Percentiles rank a stretch among this genome's conserved stretches.
Evolutionary conservation across 345 rosid genomes (phyloP).

Genomic region (Sisymbrium altissimum): DNA sequence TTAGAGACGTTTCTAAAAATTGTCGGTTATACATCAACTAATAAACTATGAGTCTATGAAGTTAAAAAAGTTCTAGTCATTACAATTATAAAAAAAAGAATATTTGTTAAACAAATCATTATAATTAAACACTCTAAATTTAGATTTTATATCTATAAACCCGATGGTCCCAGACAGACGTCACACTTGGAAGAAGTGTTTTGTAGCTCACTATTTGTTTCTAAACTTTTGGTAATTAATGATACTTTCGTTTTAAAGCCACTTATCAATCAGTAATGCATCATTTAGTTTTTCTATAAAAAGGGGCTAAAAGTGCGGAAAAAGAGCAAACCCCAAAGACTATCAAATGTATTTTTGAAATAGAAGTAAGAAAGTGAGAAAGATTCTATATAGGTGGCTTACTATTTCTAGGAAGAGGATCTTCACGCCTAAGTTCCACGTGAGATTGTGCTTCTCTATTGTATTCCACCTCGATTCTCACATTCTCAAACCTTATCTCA

Average conservation of each 20-base stretch:
- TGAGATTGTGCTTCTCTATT: constrained; percentile 37
- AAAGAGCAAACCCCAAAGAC: background rate
- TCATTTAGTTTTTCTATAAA: background rate
- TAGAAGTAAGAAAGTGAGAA: constrained; percentile 9
- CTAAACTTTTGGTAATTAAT: background rate
- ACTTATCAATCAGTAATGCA: background rate
- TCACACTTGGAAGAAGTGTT: background rate
- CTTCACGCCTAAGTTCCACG: constrained; percentile 34
- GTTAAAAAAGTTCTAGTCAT: too few species aligned
- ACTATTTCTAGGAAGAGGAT: constrained; percentile 25
- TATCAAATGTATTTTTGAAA: background rate
- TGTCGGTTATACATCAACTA: too few species aligned
- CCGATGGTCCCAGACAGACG: background rate
- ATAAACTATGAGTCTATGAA: too few species aligned
- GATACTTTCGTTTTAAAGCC: background rate
- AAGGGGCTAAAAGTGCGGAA: background rate
- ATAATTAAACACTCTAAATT: background rate
- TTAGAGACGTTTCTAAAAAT: too few species aligned
- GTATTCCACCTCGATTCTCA: constrained; percentile 34
- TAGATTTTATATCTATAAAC: background rate
- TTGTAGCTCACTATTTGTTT: background rate
- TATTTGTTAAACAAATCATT: background rate
- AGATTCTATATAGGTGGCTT: constrained; percentile 33
- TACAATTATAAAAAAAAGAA: background rate
- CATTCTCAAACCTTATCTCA: constrained; percentile 31